Conservation (phyloP, 2,329 filamentous ascomycete species). For the Zelopaecilomyces penicillatus region DNA sequence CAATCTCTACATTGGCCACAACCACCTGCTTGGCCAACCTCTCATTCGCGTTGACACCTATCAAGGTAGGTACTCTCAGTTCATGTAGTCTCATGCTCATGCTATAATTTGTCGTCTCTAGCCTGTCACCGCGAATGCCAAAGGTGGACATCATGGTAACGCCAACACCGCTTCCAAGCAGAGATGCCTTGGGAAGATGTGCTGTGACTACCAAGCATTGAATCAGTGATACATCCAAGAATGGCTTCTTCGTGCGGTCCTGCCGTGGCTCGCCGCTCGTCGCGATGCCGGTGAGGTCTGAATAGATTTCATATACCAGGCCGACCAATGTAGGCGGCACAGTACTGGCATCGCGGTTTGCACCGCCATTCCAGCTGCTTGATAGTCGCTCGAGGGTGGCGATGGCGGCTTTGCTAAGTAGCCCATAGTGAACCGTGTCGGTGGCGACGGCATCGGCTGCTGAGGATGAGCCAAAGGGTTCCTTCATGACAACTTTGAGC, state of each 20-base stretch:
- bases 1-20: slow-evolving; percentile 53
- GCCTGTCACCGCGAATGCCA: slow-evolving; percentile 15
- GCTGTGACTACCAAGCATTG: slow-evolving; percentile 44
- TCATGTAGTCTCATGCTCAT: slow-evolving; percentile 42
- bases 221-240: slow-evolving; percentile 27
- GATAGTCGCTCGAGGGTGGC: slow-evolving; percentile 28
- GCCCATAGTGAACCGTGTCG: slow-evolving; percentile 72
- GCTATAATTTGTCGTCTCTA: slow-evolving; percentile 18
- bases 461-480: slow-evolving; percentile 50
- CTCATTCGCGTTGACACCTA: slow-evolving; percentile 68
- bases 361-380: neutral
- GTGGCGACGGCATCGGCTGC: slow-evolving; percentile 49
- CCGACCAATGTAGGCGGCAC: neutral
- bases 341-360: neutral
- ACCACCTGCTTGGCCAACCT: slow-evolving; percentile 58
- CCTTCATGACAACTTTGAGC: slow-evolving; percentile 47
- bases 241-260: slow-evolving; percentile 12
- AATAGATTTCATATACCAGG: slow-evolving; percentile 23
- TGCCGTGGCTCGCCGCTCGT: neutral
- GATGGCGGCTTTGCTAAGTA: slow-evolving; percentile 57
- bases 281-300: slow-evolving; percentile 18
- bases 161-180: slow-evolving; percentile 54
- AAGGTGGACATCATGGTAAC: slow-evolving; percentile 40
- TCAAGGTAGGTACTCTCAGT: slow-evolving; percentile 56
- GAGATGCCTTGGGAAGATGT: slow-evolving; percentile 58